Evolutionary conservation across 169 alveolate genomes (phyloP).

Genomic region (Plasmodium relictum): DNA sequence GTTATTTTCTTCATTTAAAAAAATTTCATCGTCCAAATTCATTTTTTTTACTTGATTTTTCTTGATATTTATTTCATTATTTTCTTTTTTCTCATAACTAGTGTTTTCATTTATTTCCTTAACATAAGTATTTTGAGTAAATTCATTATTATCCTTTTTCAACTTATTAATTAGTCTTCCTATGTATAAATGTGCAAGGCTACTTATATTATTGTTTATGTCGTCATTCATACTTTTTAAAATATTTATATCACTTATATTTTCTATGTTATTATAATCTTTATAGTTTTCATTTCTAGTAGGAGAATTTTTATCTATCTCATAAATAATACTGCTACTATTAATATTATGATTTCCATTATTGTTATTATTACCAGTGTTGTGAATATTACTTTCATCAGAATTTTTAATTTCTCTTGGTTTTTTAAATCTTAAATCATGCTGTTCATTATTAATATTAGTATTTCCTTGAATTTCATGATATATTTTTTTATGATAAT

Average conservation of each 20-base stretch:
- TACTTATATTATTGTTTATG: not conserved
- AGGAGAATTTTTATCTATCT: too few species aligned
- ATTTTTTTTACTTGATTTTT: not conserved
- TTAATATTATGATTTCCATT: not conserved
- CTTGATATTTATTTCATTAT: not conserved
- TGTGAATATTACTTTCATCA: not conserved
- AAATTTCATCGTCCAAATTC: not conserved
- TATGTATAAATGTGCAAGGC: conserved; percentile 3
- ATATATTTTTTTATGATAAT: conserved; percentile 6
- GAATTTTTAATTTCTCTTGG: not conserved
- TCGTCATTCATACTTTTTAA: not conserved
- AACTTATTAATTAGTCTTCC: conserved; percentile 33
- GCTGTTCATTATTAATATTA: conserved; percentile 18
- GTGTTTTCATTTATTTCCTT: conserved; percentile 13
- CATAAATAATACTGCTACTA: too few species aligned
- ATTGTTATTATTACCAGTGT: not conserved
- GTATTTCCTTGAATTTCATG: conserved; percentile 36
- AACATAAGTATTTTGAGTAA: conserved; percentile 9
- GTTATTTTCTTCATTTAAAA: not conserved
- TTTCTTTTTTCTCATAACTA: not conserved
- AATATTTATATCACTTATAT: not conserved
- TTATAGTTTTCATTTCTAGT: too few species aligned
- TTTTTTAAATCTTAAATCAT: not conserved
- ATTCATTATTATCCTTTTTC: conserved; percentile 3
- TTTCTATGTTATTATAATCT: not conserved